Evolutionary conservation across 495 filamentous ascomycete species (phyloP), one percentile per base, ranked within the genome.

Genomic region (Penicillium egyptiacum): DNA sequence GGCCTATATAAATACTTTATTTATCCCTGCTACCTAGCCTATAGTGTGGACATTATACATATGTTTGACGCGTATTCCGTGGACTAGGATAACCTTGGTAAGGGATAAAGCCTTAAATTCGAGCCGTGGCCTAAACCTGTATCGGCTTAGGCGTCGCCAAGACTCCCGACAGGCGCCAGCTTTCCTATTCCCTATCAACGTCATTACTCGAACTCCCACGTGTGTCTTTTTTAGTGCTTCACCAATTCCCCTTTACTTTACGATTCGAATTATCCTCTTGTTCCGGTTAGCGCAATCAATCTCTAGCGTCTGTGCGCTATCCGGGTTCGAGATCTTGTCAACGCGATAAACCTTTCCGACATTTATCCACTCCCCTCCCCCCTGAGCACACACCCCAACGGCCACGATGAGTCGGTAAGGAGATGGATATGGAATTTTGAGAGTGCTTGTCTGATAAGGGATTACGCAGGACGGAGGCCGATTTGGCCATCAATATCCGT

Each of bases 401-500:
- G 52, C 54, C 67, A 75, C 59, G 52, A 77, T 77, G 75, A 77
- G 75, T 77, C 74, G 76, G 76, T 79, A 73, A 55, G 75, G 41
- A 53, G 40, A 55, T 30, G 35, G 31, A 22, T 33, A 46, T 7
- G 7, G 31, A 12, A 46, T 23, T 9, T 11, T 3, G n/a, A 23
- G 19, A 16, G 2, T n/a, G 19, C 7, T n/a, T 35, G 23, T 55
- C 52, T 55, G 41, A 55, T 23, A 46, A 12, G 10, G 19, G 43
- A 52, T 56, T 30, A 41, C 54, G 35, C 70, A 94, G 91, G 73
- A 91, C 93, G 65, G 94, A 98, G 75, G 85, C 88, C 65, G 92
- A 98, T 74, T 84, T 98, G 66, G 85, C 88, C 68, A 88, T 94
- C 75, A 96, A 97, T 73, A 96, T 98, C 74, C 86, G 88, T 70